A percentile compares a stretch with the other conserved stretches of the same genome.
Conservation (phyloP, 2,329 filamentous ascomycete species). For the Volutella citrinella region DNA sequence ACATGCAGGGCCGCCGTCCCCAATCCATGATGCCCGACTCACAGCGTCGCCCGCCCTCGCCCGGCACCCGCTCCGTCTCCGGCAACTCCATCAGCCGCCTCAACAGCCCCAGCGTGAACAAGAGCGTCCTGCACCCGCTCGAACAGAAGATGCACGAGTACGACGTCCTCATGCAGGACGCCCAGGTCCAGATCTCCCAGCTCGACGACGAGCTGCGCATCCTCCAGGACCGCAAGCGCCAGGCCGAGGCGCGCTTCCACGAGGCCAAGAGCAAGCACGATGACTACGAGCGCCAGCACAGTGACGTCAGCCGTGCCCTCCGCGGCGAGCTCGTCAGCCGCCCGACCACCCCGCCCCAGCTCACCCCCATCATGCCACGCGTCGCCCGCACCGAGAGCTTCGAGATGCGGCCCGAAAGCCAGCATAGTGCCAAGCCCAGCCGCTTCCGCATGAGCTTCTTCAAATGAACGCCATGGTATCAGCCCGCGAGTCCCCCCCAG, state of each 20-base stretch:
- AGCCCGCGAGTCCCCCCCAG: too few relatives aligned
- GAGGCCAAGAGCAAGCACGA: slow-evolving; percentile 40
- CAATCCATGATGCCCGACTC: not conserved
- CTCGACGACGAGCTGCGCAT: slow-evolving; percentile 39
- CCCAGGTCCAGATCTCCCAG: slow-evolving; percentile 34
- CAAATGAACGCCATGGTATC: too few relatives aligned
- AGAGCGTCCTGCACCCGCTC: slow-evolving; percentile 39
- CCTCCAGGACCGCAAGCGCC: slow-evolving; percentile 35
- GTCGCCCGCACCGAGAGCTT: not conserved
- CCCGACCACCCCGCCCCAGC: not conserved
- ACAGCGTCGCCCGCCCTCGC: slow-evolving; percentile 1
- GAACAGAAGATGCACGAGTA: slow-evolving; percentile 41
- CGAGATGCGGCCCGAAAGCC: not conserved
- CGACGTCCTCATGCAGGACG: slow-evolving; percentile 33
- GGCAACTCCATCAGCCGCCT: slow-evolving; percentile 31
- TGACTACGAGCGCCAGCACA: slow-evolving; percentile 39
- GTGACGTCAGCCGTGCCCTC: slow-evolving; percentile 38
- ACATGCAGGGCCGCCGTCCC: not conserved
- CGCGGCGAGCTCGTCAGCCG: slow-evolving; percentile 28
- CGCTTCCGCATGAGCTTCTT: not conserved
- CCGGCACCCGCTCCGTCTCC: not conserved
- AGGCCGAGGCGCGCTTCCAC: slow-evolving; percentile 36
- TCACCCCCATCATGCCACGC: not conserved
- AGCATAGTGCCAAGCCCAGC: not conserved
- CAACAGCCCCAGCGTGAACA: slow-evolving; percentile 37